Conservation (phyloP, 805 yeast species). For the Blastobotrys robertii region DNA sequence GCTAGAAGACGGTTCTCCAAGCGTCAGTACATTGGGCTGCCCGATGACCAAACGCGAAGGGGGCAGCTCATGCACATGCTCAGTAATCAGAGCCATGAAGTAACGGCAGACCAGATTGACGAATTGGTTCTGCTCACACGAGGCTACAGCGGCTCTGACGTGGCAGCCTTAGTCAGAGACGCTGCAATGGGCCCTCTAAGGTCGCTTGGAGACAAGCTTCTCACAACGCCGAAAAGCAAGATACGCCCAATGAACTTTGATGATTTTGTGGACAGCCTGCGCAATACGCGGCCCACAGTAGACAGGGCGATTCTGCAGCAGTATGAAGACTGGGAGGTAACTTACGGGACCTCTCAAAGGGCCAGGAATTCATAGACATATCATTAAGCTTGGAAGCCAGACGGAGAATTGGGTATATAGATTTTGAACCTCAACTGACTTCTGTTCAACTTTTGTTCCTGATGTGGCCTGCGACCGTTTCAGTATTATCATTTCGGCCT, state of each 20-base stretch:
- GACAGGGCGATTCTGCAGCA: conserved; percentile 65
- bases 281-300: conserved; percentile 79
- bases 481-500: too few species aligned
- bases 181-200: conserved; percentile 98
- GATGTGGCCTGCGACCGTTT: too few species aligned
- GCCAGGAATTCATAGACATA: too few species aligned
- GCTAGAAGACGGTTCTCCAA: conserved; percentile 89
- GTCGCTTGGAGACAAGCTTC: conserved; percentile 74
- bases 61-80: conserved; percentile 62
- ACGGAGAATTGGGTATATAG: too few species aligned
- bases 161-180: conserved; percentile 88
- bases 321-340: conserved; percentile 82
- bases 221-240: conserved; percentile 56
- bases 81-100: conserved; percentile 59
- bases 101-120: conserved; percentile 53
- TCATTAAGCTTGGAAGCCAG: too few species aligned
- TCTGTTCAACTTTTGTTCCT: too few species aligned
- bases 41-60: conserved; percentile 73
- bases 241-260: conserved; percentile 64
- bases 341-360: conserved; percentile 84
- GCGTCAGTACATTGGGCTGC: conserved; percentile 87
- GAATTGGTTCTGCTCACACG: conserved; percentile 58
- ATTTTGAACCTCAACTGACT: too few species aligned
- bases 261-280: conserved; percentile 71
- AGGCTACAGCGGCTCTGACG: conserved; percentile 87